A percentile compares a stretch with the other conserved stretches of the same genome.
phyloP scores from a whole-genome alignment of 2,329 filamentous ascomycete genomes.

The Bisporella sp. region DNA sequence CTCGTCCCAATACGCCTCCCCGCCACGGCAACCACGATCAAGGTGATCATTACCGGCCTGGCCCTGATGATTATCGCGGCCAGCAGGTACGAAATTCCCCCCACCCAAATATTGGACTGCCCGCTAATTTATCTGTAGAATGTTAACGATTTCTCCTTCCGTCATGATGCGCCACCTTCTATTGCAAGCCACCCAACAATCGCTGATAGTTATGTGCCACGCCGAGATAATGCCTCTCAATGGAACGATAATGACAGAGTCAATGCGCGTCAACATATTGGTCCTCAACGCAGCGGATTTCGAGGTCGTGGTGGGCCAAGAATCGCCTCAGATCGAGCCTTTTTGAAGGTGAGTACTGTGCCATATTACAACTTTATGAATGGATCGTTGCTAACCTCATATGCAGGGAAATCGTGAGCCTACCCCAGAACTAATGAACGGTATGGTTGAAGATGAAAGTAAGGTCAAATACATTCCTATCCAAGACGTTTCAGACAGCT shows the following conservation, averaged over 20 bases:
- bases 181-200: constrained; percentile 12
- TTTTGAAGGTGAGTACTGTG: constrained; percentile 16
- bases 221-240: constrained; percentile 1
- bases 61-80: not conserved
- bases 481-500: constrained; percentile 55
- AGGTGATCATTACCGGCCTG: not conserved
- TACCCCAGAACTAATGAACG: constrained; percentile 28
- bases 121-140: not conserved
- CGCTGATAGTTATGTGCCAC: constrained; percentile 9
- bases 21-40: constrained; percentile 1
- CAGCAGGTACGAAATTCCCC: no score
- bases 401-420: constrained; percentile 25
- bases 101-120: no score
- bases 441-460: constrained; percentile 23
- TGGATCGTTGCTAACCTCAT: not conserved
- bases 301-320: constrained; percentile 20
- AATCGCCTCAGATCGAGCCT: constrained; percentile 26
- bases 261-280: constrained; percentile 5
- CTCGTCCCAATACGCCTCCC: no score
- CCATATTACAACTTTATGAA: not conserved
- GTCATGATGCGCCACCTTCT: constrained; percentile 23
- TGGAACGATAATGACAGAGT: constrained; percentile 4
- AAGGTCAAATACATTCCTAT: constrained; percentile 45
- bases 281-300: constrained; percentile 16
- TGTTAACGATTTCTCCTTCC: constrained; percentile 21